Base-by-base conservation (phyloP, 495 filamentous ascomycete species). In the Recurvomyces mirabilis region DNA sequence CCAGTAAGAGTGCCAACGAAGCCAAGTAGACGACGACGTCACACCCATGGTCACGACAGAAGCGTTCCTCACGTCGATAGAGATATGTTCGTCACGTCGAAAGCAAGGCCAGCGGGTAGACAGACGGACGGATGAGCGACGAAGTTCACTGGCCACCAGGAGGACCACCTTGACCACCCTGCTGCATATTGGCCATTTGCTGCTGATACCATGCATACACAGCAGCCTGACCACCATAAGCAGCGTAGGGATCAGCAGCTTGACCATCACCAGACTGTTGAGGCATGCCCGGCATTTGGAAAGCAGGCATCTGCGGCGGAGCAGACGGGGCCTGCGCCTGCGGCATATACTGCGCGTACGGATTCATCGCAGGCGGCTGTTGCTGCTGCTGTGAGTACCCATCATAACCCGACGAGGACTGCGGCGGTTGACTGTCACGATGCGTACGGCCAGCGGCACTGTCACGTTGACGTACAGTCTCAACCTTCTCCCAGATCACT, bases 401-500 rank as follows among this genome's bases (percentile, higher is more conserved):
- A 20, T 53, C 40, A 24, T 49, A 46, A 11, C 34, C 22, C 15
- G 22, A 24, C 67, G 64, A 60, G 35, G 43, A 50, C 71, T 65
- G 41, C 68, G 61, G 33, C 64, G 62, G 35, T 64, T 61, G 38
- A 21, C 21, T 20, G 38, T 63, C 57, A 41, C 65, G 24, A 29
- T 42, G 37, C 20, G 36, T 21, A 36, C 51, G 41, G 11, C 44
- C 44, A 23, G 54, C 58, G 12, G 38, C 41, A 42, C 46, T 29
- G 42, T 34, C 26, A 32, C 29, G 20, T 64, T 54, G 41, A 70
- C 63, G 73, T 47, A 83, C 84, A 44, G 79, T 76, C 41, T 88
- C 81, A n/a, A 89, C 84, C 64, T 91, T 91, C 39, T 87, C 84
- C 59, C 81, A 79, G 36, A 91, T 91, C 12, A 81, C 80, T 29